A percentile compares a stretch with the other conserved stretches of the same genome.
phyloP scores from a whole-genome alignment of 176 grass and related monocot genomes.

The Eleusine coracana region DNA sequence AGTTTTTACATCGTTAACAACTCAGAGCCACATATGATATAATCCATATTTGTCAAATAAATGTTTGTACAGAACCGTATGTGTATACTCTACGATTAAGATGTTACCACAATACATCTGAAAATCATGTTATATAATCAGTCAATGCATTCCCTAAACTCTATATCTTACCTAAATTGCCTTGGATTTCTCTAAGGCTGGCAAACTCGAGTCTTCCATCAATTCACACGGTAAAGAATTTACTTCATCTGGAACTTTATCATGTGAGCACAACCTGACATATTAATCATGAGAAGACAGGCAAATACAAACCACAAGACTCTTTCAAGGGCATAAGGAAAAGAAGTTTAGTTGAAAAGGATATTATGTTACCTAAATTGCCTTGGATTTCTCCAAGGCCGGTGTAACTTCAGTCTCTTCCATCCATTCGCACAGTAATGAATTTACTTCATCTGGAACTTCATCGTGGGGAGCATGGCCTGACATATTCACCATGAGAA shows the following conservation, averaged over 20 bases:
- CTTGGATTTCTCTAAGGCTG: constrained; percentile 47
- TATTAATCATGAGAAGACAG: background rate
- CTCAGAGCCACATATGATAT: background rate
- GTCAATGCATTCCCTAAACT: background rate
- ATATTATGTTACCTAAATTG: constrained; percentile 32
- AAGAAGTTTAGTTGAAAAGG: background rate
- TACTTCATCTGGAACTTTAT: constrained; percentile 84
- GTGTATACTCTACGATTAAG: constrained; percentile 16
- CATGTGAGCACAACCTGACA: constrained; percentile 74
- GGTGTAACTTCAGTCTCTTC: constrained; percentile 47
- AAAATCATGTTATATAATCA: constrained; percentile 28
- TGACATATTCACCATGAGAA: constrained; percentile 39
- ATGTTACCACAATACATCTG: constrained; percentile 5
- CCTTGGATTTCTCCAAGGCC: constrained; percentile 48
- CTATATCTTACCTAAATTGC: constrained; percentile 36
- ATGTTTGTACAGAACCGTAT: background rate
- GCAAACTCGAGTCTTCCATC: constrained; percentile 50
- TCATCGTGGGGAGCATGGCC: constrained; percentile 93
- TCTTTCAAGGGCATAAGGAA: background rate
- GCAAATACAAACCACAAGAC: background rate
- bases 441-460: constrained; percentile 80
- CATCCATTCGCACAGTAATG: constrained; percentile 65
- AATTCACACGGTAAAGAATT: constrained; percentile 69
- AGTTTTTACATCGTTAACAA: background rate
- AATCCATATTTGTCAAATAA: background rate